A percentile compares a stretch with the other conserved stretches of the same genome.
Conservation (phyloP, 140 eudicot genomes). For the Cichorium intybus region DNA sequence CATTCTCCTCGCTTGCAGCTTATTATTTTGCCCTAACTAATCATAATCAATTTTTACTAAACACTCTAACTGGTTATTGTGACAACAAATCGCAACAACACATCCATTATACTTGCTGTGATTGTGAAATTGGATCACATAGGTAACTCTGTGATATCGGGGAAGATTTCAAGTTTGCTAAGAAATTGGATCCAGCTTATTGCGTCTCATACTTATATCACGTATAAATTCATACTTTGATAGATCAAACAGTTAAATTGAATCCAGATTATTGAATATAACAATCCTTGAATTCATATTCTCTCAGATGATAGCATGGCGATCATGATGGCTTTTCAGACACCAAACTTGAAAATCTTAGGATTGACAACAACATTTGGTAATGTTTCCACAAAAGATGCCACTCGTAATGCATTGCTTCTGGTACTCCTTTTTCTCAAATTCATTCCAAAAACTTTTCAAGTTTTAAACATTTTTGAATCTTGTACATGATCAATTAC, state of each 20-base stretch:
- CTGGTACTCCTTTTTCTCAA: slow-evolving; percentile 48
- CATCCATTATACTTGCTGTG: background rate
- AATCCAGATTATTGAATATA: background rate
- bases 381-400: slow-evolving; percentile 72
- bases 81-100: background rate
- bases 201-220: background rate
- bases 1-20: background rate
- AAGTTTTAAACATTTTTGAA: slow-evolving; percentile 6
- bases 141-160: background rate
- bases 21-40: background rate
- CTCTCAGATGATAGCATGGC: slow-evolving; percentile 84
- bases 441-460: background rate
- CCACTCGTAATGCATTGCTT: slow-evolving; percentile 72
- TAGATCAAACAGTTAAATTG: background rate
- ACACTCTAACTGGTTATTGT: background rate
- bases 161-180: background rate
- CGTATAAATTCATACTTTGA: background rate
- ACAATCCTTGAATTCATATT: background rate
- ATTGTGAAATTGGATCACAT: background rate
- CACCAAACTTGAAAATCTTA: slow-evolving; percentile 57
- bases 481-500: slow-evolving; percentile 41
- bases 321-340: slow-evolving; percentile 81
- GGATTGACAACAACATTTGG: slow-evolving; percentile 84
- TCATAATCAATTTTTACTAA: background rate
- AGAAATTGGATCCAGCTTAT: background rate